Evolutionary conservation across 805 yeast genomes (phyloP), one percentile per base, ranked within the genome.

Genomic region (Lipomyces oligophaga): DNA sequence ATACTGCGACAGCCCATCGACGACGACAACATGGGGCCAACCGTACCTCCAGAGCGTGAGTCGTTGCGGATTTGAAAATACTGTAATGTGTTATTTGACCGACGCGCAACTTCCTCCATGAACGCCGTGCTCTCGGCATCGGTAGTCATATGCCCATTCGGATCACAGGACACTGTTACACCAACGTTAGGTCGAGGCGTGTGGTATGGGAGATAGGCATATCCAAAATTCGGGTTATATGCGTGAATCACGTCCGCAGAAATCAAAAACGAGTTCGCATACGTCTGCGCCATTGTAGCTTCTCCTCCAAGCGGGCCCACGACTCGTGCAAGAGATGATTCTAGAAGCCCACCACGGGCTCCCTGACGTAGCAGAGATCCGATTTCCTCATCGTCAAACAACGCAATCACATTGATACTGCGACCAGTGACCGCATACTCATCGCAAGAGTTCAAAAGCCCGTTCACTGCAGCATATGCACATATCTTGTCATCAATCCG

Each of bases 201-300:
- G 70, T 85, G 94, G 67, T 81, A 66, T 59, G 83, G 89, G 61
- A 84, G 70, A 65, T 86, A 85, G 28, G 77, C 83, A 42, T 57
- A 54, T 30, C 54, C 43, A 52, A 57, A 57, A 67, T 85, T 84
- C 45, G 96, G 95, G 69, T 86, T 84, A 58, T 81, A 72, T 62
- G 86, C 75, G 65, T 86, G 96, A 52, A 73, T 81, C 34, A 86
- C 95, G 62, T 86, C 96, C 3, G 95, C 89, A 4, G 94, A 83
- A 33, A 86, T 65, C 50, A 87, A 73, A 63, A 86, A 76, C 34
- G 94, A 77, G 69, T 85, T 85, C 41, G 95, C 88, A 18, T 70
- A 55, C 37, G 63, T 46, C 47, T 50, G 54, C 28, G 50, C 54
- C 59, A 44, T 45, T 5, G 51, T 40, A n/a, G 51, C 55, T 11